Evolutionary conservation across 2,329 filamentous ascomycete species (phyloP).

Genomic region (Neonectria coccinea): DNA sequence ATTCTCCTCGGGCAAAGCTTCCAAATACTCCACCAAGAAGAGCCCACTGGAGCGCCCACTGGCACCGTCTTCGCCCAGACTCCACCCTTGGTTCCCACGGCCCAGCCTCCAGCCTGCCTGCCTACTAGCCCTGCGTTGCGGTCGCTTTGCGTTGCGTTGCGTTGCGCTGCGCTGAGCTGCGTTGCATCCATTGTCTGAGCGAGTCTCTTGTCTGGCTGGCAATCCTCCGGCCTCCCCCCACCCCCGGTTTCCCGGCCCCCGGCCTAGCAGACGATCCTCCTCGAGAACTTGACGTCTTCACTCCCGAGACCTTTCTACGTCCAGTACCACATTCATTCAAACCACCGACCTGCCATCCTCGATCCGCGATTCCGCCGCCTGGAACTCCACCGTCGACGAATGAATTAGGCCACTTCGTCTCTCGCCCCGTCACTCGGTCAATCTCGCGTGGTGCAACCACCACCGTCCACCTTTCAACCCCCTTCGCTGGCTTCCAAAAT

Average conservation of each 20-base stretch:
- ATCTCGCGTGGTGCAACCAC: slow-evolving; percentile 44
- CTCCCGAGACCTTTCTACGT: slow-evolving; percentile 43
- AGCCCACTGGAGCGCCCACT: slow-evolving; percentile 22
- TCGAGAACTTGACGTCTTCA: slow-evolving; percentile 47
- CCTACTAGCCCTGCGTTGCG: slow-evolving; percentile 17
- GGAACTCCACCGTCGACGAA: slow-evolving; percentile 27
- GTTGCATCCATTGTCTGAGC: slow-evolving; percentile 42
- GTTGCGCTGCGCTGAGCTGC: slow-evolving; percentile 20
- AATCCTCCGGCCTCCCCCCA: slow-evolving; percentile 40
- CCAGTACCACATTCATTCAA: slow-evolving; percentile 31
- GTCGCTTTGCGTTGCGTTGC: slow-evolving; percentile 16
- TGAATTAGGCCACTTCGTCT: slow-evolving; percentile 36
- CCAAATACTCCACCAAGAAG: slow-evolving; percentile 37
- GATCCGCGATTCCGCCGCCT: slow-evolving; percentile 25
- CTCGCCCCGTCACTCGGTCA: slow-evolving; percentile 26
- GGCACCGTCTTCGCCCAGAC: slow-evolving; percentile 30
- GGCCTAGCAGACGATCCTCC: slow-evolving; percentile 43
- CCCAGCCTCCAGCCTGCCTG: slow-evolving; percentile 36
- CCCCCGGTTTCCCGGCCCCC: slow-evolving; percentile 45
- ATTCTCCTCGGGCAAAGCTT: slow-evolving; percentile 42
- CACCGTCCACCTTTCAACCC: slow-evolving; percentile 36
- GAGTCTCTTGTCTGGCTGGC: slow-evolving; percentile 43
- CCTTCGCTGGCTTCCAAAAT: slow-evolving; percentile 41
- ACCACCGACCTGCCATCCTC: slow-evolving; percentile 33
- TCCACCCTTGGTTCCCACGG: slow-evolving; percentile 39